phyloP scores from a whole-genome alignment of 2,329 filamentous ascomycete species.

The Aspergillus sp. region DNA sequence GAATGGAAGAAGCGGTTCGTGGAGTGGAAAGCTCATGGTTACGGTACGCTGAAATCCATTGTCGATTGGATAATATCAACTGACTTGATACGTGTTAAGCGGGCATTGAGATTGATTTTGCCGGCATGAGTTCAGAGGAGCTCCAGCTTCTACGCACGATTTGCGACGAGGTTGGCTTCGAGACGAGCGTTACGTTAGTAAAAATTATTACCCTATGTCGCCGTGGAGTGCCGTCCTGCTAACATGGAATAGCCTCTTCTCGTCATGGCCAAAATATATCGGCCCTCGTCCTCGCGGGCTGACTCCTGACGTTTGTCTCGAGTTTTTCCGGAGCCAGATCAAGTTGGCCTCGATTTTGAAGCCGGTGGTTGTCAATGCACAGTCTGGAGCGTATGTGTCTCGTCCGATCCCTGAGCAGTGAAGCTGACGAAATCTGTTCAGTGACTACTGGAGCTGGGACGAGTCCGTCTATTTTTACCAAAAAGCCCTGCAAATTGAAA shows the following conservation, averaged over 20 bases:
- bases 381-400: conserved; percentile 19
- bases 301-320: conserved; percentile 13
- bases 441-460: conserved; percentile 32
- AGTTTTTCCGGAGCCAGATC: conserved; percentile 17
- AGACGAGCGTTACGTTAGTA: conserved; percentile 19
- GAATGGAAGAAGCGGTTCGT: conserved; percentile 21
- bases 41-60: conserved; percentile 10
- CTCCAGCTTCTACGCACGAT: conserved; percentile 4
- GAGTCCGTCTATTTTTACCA: conserved; percentile 34
- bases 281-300: conserved; percentile 17
- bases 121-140: conserved; percentile 6
- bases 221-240: neutral
- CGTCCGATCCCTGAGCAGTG: too few species aligned
- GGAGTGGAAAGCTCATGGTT: conserved; percentile 19
- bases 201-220: neutral
- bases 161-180: conserved; percentile 17
- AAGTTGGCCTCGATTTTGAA: conserved; percentile 9
- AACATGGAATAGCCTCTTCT: conserved; percentile 10
- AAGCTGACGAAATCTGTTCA: conserved; percentile 4
- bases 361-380: conserved; percentile 19
- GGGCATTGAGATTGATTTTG: conserved; percentile 21
- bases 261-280: conserved; percentile 18
- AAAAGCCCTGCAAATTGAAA: conserved; percentile 29
- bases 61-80: neutral
- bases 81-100: conserved; percentile 4